Base-by-base conservation (phyloP, 257 asterid genomes). In the Fraxinus excelsior region DNA sequence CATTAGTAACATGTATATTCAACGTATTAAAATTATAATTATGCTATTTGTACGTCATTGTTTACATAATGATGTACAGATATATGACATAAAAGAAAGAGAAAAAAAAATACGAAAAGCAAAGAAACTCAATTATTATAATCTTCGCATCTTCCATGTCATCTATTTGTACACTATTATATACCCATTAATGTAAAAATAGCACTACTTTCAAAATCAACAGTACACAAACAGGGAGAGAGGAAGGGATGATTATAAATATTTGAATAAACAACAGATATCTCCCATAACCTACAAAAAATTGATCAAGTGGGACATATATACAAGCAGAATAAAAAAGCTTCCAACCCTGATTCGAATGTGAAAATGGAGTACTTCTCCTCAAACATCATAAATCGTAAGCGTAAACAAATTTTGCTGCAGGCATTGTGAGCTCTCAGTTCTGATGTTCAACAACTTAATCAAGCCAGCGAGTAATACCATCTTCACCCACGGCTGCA, bases 401-500 rank as follows among this genome's bases (percentile, higher is more conserved):
- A 76, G 77, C 3, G 29, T 60, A 67, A 82, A 78, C 49, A 81
- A 56, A 82, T 37, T 42, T 70, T 38, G 60, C 21, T 35, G 73
- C 38, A 67, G 44, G 38, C 56, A 79, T 38, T 73, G 16, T 64
- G 38, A 31, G 9, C 37, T 25, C 8, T 1, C 67, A 72, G 7
- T 14, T 32, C 74, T n/a, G 25, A 74, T 71, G 40, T 74, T 46
- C 67, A 29, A 38, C 78, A 40, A 56, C 82, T 83, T 93, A 93
- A 80, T 93, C 97, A 72, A 96, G 96, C 99, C 99, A 96, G 78
- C 98, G 94, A 56, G 97, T 88, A 28, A 96, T 85, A 26, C 99
- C 99, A 68, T 96, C 99, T 80, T 96, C 98, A 65, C 98, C 99
- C 25, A 88, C 85, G 18, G 97, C 91, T 60, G 99, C 99, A 77